A percentile compares a stretch with the other conserved stretches of the same genome.
phyloP scores from a whole-genome alignment of 192 early-diverging fungal genomes.

The Thamnidium elegans region DNA sequence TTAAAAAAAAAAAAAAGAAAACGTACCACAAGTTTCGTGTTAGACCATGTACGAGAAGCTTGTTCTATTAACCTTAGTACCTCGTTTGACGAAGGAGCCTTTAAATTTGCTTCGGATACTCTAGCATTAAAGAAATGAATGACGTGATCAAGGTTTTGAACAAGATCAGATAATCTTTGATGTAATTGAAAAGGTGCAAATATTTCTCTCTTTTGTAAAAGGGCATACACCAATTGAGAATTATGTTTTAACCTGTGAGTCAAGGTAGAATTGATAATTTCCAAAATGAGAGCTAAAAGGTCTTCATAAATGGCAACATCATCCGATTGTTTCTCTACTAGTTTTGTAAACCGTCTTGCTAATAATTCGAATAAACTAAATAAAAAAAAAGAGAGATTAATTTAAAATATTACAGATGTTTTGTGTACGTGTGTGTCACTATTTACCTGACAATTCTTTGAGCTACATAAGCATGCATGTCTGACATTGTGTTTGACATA shows the following conservation, averaged over 20 bases:
- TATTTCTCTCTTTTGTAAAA: constrained; percentile 64
- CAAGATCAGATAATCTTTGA: constrained; percentile 51
- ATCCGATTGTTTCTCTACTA: constrained; percentile 19
- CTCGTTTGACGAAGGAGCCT: constrained; percentile 60
- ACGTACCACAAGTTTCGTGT: constrained; percentile 47
- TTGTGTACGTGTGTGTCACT: not conserved
- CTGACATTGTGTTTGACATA: constrained; percentile 53
- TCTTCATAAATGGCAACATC: constrained; percentile 65
- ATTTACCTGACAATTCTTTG: constrained; percentile 64
- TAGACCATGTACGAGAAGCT: constrained; percentile 61
- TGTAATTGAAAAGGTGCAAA: constrained; percentile 56
- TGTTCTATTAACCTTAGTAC: constrained; percentile 64
- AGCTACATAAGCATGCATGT: constrained; percentile 67
- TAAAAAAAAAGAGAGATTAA: not conserved
- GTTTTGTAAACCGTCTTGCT: constrained; percentile 63
- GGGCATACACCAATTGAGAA: constrained; percentile 65
- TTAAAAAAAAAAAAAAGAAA: not conserved
- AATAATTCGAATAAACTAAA: constrained; percentile 65
- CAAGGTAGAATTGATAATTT: constrained; percentile 70
- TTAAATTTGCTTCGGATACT: constrained; percentile 61
- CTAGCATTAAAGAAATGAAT: constrained; percentile 63
- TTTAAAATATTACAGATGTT: not conserved
- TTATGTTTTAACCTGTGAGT: constrained; percentile 61
- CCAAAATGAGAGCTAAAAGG: constrained; percentile 61
- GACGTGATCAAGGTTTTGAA: constrained; percentile 65